Percentiles rank a stretch among this genome's conserved stretches.
These are phyloP conservation scores for Sedum album DNA, from an alignment of 164 flowering plant genomes.

Conservation along the genomic window DNA sequence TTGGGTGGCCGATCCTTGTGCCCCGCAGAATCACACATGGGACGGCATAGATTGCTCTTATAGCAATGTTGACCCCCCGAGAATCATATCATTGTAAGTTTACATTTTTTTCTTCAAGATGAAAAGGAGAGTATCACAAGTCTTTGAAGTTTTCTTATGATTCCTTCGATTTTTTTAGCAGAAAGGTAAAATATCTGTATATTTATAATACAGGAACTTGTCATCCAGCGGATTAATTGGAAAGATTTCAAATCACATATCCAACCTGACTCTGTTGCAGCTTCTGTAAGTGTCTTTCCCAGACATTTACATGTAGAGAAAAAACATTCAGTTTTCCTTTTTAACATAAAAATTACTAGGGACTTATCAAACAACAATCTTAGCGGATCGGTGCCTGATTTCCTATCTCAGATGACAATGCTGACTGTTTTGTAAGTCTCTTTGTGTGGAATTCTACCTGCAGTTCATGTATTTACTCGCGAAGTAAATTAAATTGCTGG, in stretches of 20 bases:
- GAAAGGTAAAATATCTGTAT: background rate
- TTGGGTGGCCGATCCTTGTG: constrained; percentile 17
- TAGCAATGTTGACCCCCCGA: constrained; percentile 9
- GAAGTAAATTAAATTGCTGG: background rate
- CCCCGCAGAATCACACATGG: constrained; percentile 17
- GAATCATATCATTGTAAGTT: constrained; percentile 21
- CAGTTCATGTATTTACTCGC: no score
- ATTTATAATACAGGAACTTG: constrained; percentile 13
- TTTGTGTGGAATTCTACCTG: background rate
- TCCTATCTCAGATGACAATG: constrained; percentile 14
- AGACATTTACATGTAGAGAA: background rate
- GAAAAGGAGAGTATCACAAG: no score
- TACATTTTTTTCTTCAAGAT: no score
- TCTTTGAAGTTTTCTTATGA: no score
- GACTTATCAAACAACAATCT: constrained; percentile 24
- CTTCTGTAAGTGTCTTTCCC: constrained; percentile 14
- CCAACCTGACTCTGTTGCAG: constrained; percentile 15
- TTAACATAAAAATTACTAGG: constrained; percentile 4
- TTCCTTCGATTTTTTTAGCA: no score
- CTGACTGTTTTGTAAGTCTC: constrained; percentile 22
- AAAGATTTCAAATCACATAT: constrained; percentile 12
- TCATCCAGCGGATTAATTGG: constrained; percentile 18
- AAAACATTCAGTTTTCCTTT: background rate
- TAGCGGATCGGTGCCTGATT: constrained; percentile 22
- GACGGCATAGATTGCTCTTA: constrained; percentile 20